phyloP scores from a whole-genome alignment of 108 stramenopile genomes.

The Schizochytrium sp. region DNA sequence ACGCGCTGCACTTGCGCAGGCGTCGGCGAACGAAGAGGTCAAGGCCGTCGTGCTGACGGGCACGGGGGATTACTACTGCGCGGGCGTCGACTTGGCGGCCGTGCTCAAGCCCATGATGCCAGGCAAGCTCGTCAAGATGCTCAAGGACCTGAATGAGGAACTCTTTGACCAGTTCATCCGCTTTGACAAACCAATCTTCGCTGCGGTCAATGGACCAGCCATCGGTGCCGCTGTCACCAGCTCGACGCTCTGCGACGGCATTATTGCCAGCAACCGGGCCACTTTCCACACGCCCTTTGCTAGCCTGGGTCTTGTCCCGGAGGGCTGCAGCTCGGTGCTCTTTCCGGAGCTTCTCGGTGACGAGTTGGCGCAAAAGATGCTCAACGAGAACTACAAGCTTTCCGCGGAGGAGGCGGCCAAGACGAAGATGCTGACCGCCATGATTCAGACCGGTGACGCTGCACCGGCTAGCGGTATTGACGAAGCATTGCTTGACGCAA shows the following conservation, averaged over 20 bases:
- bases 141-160: background rate
- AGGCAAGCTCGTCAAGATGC: background rate
- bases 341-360: conserved; percentile 47
- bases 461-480: background rate
- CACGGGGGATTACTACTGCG: conserved; percentile 43
- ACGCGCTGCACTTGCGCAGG: conserved; percentile 22
- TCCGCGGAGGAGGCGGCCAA: background rate
- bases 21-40: conserved; percentile 35
- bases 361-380: conserved; percentile 45
- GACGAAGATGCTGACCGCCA: background rate
- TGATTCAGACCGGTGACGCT: background rate
- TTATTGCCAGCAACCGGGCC: conserved; percentile 34
- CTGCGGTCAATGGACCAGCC: conserved; percentile 60
- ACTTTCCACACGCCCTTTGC: conserved; percentile 59
- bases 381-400: conserved; percentile 39
- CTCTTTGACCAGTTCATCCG: conserved; percentile 34
- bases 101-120: conserved; percentile 19
- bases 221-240: conserved; percentile 54
- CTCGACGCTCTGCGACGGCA: conserved; percentile 48
- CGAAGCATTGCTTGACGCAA: background rate
- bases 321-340: conserved; percentile 43
- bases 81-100: conserved; percentile 9
- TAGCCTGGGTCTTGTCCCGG: conserved; percentile 46
- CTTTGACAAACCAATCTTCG: conserved; percentile 48
- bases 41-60: conserved; percentile 49